phyloP scores from a whole-genome alignment of 2,329 filamentous ascomycete species.

The Neopestalotiopsis sp. region DNA sequence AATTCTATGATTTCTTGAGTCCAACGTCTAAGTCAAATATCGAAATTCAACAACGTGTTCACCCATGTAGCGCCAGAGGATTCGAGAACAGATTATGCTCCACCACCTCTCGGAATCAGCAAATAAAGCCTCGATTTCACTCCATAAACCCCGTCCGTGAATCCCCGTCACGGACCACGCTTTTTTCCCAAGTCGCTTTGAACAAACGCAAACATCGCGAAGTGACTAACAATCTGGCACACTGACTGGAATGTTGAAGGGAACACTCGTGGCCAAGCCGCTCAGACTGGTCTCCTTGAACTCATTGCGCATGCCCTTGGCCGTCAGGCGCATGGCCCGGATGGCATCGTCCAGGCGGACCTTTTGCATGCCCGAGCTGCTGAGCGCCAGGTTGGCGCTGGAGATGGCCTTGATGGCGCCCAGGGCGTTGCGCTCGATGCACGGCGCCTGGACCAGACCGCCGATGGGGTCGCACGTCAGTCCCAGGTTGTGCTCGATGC shows the following conservation, averaged over 20 bases:
- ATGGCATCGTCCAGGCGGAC: constrained; percentile 57
- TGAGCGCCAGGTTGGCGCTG: constrained; percentile 55
- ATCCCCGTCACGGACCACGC: too few relatives aligned
- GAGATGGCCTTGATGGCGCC: constrained; percentile 58
- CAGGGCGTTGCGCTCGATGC: constrained; percentile 57
- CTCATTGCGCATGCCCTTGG: constrained; percentile 57
- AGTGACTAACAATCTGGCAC: constrained; percentile 51
- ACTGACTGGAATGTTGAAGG: constrained; percentile 55
- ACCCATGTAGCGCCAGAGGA: neutral
- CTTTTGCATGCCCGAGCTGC: constrained; percentile 51
- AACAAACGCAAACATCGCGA: neutral
- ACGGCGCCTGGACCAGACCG: constrained; percentile 55
- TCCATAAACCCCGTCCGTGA: too few relatives aligned
- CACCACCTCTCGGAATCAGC: neutral
- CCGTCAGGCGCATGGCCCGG: constrained; percentile 55
- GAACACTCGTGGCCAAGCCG: constrained; percentile 55
- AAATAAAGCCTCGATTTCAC: neutral
- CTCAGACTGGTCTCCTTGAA: constrained; percentile 60
- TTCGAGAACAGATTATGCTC: neutral
- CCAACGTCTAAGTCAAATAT: neutral
- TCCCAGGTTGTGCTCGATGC: constrained; percentile 58
- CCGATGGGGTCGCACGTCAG: constrained; percentile 57
- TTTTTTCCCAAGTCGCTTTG: too few relatives aligned
- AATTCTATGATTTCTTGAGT: neutral
- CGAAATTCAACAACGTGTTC: neutral